These are phyloP conservation scores for Aureobasidium sp. DNA, from an alignment of 2,329 filamentous ascomycete species.

Conservation along the genomic window DNA sequence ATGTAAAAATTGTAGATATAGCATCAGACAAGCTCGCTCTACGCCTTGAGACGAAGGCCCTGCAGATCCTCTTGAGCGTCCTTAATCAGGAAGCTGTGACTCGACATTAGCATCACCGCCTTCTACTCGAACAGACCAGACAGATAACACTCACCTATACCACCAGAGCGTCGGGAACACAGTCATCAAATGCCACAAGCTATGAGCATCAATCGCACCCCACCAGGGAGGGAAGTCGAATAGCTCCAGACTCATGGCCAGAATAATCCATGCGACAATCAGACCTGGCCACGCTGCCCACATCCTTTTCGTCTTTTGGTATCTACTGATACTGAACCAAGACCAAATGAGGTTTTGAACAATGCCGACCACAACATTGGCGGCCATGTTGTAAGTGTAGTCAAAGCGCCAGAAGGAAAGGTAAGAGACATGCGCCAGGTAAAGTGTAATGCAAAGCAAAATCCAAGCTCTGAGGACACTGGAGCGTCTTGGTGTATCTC, in stretches of 20 bases:
- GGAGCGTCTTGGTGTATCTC: conserved; percentile 32
- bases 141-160: conserved; percentile 70
- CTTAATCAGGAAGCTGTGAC: conserved; percentile 69
- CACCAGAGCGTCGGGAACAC: conserved; percentile 81
- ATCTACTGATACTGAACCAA: conserved; percentile 70
- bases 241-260: conserved; percentile 92
- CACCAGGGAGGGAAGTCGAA: conserved; percentile 84
- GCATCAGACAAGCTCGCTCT: conserved; percentile 12
- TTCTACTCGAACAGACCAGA: background rate
- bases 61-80: conserved; percentile 79
- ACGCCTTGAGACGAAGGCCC: conserved; percentile 64
- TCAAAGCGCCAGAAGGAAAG: conserved; percentile 83
- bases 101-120: conserved; percentile 11
- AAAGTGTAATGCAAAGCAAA: conserved; percentile 60
- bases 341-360: conserved; percentile 80
- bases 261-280: conserved; percentile 83
- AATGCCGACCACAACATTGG: conserved; percentile 76
- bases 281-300: conserved; percentile 90
- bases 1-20: background rate
- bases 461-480: conserved; percentile 67
- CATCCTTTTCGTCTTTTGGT: conserved; percentile 58
- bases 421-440: conserved; percentile 71
- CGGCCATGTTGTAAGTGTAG: conserved; percentile 97
- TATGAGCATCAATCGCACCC: conserved; percentile 85
- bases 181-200: conserved; percentile 90